phyloP scores from a whole-genome alignment of 768 basidiomycete species.

The Pleurotus djamor region DNA sequence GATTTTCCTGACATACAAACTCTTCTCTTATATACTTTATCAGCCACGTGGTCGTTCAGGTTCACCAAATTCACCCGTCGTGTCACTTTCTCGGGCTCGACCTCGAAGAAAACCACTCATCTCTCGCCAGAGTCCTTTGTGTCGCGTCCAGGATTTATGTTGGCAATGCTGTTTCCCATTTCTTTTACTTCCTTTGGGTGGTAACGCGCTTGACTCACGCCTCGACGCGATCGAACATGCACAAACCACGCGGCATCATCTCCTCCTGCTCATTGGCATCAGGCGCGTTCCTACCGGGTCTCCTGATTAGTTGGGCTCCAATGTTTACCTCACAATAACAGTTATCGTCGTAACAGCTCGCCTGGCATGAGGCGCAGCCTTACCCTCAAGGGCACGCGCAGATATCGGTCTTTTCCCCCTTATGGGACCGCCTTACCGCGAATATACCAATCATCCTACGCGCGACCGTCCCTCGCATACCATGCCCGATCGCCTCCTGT shows the following conservation, averaged over 20 bases:
- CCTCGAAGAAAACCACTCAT: too few species aligned
- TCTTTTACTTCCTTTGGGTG: neutral
- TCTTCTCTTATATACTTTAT: too few species aligned
- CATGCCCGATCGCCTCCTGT: constrained; percentile 3
- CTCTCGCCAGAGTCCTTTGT: neutral
- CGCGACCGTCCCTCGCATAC: neutral
- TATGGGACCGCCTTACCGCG: neutral
- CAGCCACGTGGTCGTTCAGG: neutral
- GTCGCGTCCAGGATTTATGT: neutral
- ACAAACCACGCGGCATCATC: constrained; percentile 5
- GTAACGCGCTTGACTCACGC: constrained; percentile 4
- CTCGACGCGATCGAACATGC: constrained; percentile 1
- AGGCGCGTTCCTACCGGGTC: neutral
- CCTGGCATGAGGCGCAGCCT: neutral
- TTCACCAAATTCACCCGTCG: neutral
- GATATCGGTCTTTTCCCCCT: constrained; percentile 2
- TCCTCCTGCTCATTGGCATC: constrained; percentile 3
- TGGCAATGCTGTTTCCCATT: neutral
- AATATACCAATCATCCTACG: neutral
- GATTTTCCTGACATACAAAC: neutral
- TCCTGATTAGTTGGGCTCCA: constrained; percentile 2
- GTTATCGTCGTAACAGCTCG: neutral
- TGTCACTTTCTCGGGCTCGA: neutral
- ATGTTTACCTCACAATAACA: constrained; percentile 4
- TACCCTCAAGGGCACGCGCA: constrained; percentile 1